Percentiles rank a stretch among this genome's conserved stretches.
Conservation (phyloP, 108 stramenopile species). For the Bacterosira constricta region DNA sequence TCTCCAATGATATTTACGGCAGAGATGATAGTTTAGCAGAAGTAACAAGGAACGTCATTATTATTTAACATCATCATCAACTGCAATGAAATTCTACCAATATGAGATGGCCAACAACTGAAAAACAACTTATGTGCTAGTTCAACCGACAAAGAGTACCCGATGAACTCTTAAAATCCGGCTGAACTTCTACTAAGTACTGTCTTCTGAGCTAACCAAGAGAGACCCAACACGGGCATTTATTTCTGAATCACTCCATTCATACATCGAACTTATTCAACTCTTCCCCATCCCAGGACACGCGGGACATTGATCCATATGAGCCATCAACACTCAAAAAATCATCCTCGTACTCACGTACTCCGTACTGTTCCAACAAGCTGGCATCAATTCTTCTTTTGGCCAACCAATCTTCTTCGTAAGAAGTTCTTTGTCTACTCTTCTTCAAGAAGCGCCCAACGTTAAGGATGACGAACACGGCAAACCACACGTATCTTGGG, state of each 20-base stretch:
- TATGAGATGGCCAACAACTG: too few relatives aligned
- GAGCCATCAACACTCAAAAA: not conserved
- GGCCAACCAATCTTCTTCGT: not conserved
- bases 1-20: constrained; percentile 71
- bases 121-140: too few relatives aligned
- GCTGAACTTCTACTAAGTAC: too few relatives aligned
- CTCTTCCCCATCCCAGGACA: constrained; percentile 8
- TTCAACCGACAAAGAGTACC: too few relatives aligned
- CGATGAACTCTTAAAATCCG: too few relatives aligned
- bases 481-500: not conserved
- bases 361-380: constrained; percentile 8
- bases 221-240: too few relatives aligned
- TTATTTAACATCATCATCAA: not conserved
- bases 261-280: constrained; percentile 4
- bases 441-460: not conserved
- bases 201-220: too few relatives aligned
- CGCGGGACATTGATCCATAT: not conserved
- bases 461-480: not conserved
- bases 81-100: too few relatives aligned
- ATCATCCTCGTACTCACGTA: not conserved
- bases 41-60: too few relatives aligned
- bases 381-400: not conserved
- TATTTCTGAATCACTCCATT: too few relatives aligned
- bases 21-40: constrained; percentile 45
- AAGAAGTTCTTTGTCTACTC: not conserved